Evolutionary conservation across 768 basidiomycete species (phyloP).

Genomic region (Butyriboletus loyo): DNA sequence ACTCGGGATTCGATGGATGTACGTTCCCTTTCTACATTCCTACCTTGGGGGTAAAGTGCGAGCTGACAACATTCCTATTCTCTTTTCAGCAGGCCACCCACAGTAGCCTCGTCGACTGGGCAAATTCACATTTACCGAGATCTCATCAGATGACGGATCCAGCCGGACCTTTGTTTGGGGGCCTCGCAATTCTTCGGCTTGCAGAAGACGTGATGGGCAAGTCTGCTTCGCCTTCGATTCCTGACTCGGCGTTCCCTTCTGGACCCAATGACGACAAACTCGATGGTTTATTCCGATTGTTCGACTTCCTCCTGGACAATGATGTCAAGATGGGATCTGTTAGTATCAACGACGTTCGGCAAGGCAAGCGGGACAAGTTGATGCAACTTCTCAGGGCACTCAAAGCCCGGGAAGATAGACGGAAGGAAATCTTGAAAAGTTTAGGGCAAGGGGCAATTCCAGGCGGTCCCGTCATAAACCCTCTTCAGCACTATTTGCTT

Average conservation of each 20-base stretch:
- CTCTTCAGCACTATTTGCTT: background rate
- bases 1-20: constrained; percentile 23
- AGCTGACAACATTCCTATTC: background rate
- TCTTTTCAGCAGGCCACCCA: constrained; percentile 34
- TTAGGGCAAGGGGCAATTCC: constrained; percentile 40
- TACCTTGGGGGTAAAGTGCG: background rate
- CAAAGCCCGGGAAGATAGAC: constrained; percentile 78
- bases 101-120: constrained; percentile 74
- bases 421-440: constrained; percentile 51
- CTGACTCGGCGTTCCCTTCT: constrained; percentile 74
- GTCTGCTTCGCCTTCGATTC: constrained; percentile 65
- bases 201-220: constrained; percentile 77
- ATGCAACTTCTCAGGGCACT: constrained; percentile 73
- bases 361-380: constrained; percentile 79
- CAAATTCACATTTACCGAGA: constrained; percentile 77
- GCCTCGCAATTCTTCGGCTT: constrained; percentile 78
- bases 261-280: constrained; percentile 72
- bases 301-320: constrained; percentile 90
- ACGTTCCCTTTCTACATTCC: background rate
- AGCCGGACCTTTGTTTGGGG: constrained; percentile 49
- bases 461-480: background rate
- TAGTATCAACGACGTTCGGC: constrained; percentile 89
- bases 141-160: constrained; percentile 53
- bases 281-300: constrained; percentile 83
- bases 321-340: constrained; percentile 90